Conservation (phyloP, 495 filamentous ascomycete species). For the Lasiosphaeria miniovina region DNA sequence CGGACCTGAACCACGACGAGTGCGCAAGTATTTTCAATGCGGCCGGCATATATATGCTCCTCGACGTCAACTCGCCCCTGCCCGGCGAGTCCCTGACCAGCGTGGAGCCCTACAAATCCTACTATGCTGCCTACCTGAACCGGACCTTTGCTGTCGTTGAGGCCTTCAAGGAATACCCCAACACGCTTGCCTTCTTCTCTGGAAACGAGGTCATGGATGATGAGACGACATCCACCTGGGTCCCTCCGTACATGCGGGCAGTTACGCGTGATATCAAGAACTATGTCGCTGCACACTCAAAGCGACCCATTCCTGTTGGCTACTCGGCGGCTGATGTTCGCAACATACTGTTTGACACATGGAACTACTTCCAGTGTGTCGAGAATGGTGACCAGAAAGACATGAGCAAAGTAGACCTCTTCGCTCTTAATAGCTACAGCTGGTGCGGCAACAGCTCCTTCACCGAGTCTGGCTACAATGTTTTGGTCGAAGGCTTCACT, state of each 20-base stretch:
- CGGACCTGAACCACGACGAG: constrained; percentile 77
- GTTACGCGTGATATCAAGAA: constrained; percentile 78
- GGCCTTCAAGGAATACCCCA: constrained; percentile 90
- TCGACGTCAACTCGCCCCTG: constrained; percentile 93
- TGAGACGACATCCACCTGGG: constrained; percentile 46
- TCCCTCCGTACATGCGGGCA: constrained; percentile 73
- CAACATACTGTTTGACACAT: constrained; percentile 70
- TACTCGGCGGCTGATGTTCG: constrained; percentile 89
- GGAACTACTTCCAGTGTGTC: constrained; percentile 81
- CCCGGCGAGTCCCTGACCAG: constrained; percentile 71
- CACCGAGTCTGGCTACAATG: constrained; percentile 66
- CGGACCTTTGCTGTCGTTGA: constrained; percentile 89
- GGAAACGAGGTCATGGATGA: constrained; percentile 93
- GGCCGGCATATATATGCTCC: constrained; percentile 57
- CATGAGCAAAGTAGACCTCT: constrained; percentile 73
- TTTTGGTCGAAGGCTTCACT: constrained; percentile 66
- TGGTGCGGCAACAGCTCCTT: constrained; percentile 85
- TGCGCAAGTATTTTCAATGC: constrained; percentile 92
- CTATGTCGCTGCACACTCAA: constrained; percentile 58
- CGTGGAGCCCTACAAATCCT: constrained; percentile 64
- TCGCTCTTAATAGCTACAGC: constrained; percentile 91
- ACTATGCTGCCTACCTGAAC: constrained; percentile 71
- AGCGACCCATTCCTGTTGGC: constrained; percentile 45
- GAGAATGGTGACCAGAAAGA: constrained; percentile 61
- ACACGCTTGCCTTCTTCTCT: constrained; percentile 86